Base-by-base conservation (phyloP, 495 filamentous ascomycete genomes). In the Daldinia decipiens region DNA sequence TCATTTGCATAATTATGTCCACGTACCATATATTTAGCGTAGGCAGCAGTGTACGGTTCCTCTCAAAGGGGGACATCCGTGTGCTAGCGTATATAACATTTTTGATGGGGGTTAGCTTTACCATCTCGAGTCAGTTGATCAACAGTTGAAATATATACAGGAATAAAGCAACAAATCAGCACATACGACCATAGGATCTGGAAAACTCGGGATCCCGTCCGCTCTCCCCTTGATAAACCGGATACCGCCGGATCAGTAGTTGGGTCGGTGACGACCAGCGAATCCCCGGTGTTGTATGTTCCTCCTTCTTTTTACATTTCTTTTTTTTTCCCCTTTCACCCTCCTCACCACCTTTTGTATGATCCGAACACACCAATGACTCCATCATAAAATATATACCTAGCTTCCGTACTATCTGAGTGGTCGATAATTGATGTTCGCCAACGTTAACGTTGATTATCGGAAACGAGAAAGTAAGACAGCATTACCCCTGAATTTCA, bases 261-360 rank as follows among this genome's bases (percentile, higher is more conserved):
- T 78, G 77, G 79, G 80, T 84, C 76, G 81, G 79, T 83, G 82
- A 83, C 79, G 76, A 85, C 77, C 79, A 77, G 81, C 78, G 80
- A 83, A 82, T 79, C 66, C 81, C 76, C 54, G 76, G 79, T 83
- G 81, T 81, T 80, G 80, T 81, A 82, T 78, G 78, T 36, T 13
- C 5, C 32, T 36, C 8, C 31, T 32, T 32, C n/a, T n/a, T 32
- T 32, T 32, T 32, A 3, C 8, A 1, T 11, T 34, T 12, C 2
- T 9, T 32, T 32, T 34, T 34, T 36, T 11, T 34, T 34, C 5
- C 5, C 11, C 12, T 1, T 13, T 36, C 34, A 13, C 12, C 3
- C 34, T 36, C 32, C 9, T 1, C 9, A 3, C 9, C 32, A 8
- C 32, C 9, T 34, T 34, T 11, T 8, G 0, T 34, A 32, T 32